phyloP scores from a whole-genome alignment of 192 early-diverging fungal species.

The Coemansia guatemalensis region DNA sequence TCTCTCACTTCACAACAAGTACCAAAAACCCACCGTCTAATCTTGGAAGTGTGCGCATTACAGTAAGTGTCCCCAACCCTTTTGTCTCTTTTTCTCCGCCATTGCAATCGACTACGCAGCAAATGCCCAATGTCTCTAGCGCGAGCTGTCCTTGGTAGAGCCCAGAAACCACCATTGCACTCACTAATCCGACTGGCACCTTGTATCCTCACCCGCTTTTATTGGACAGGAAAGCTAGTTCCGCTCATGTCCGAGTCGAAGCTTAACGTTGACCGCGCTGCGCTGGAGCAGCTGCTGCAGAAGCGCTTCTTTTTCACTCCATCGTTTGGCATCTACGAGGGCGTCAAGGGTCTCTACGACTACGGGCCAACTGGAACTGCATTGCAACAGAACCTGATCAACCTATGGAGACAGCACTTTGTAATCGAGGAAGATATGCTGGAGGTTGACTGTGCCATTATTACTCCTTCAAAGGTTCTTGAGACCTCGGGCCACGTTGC shows the following conservation, averaged over 20 bases:
- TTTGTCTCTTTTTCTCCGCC: background rate
- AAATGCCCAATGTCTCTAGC: background rate
- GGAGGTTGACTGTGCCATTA: conserved; percentile 96
- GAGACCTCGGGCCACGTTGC: conserved; percentile 99
- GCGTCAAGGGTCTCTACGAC: conserved; percentile 96
- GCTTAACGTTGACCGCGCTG: conserved; percentile 59
- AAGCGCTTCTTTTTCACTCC: conserved; percentile 98
- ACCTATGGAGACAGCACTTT: conserved; percentile 94
- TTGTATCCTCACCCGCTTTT: conserved; percentile 9
- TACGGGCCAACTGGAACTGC: conserved; percentile 95
- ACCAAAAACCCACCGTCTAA: background rate
- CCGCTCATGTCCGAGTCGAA: conserved; percentile 31
- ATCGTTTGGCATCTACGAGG: conserved; percentile 93
- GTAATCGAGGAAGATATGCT: conserved; percentile 99
- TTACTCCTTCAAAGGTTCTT: conserved; percentile 93
- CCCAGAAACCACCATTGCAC: background rate
- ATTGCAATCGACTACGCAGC: background rate
- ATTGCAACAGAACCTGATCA: conserved; percentile 87
- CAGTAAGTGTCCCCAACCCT: conserved; percentile 1
- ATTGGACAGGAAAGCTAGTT: conserved; percentile 26
- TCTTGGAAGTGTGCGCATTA: background rate
- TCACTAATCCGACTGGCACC: background rate
- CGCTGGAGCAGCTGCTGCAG: conserved; percentile 72
- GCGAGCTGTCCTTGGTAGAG: background rate
- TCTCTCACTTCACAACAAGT: background rate